These are phyloP conservation scores for Coemansia umbellata DNA, from an alignment of 192 early-diverging fungal genomes.

Conservation along the genomic window DNA sequence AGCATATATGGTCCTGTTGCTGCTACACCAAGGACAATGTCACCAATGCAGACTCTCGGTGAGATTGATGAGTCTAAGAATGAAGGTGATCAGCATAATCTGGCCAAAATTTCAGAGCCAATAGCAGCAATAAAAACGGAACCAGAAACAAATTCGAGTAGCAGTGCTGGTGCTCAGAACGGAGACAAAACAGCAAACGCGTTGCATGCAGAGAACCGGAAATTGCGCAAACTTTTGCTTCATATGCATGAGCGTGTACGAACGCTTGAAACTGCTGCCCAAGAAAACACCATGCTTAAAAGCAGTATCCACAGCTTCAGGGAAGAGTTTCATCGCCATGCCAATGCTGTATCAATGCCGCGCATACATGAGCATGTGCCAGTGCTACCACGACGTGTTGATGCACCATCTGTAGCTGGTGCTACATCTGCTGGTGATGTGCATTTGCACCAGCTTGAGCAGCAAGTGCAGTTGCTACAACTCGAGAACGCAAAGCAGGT, in stretches of 20 bases:
- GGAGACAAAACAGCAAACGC: too few species aligned
- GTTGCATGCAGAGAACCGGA: constrained; percentile 27
- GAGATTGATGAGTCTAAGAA: constrained; percentile 21
- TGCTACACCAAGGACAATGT: constrained; percentile 4
- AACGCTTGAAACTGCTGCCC: constrained; percentile 42
- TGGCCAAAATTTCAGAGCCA: too few species aligned
- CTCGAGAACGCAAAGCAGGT: constrained; percentile 41
- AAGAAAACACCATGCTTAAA: constrained; percentile 51
- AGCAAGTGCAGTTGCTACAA: constrained; percentile 24
- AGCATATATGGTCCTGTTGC: constrained; percentile 24
- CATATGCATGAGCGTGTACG: constrained; percentile 34
- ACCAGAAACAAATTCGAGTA: too few species aligned
- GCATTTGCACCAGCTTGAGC: constrained; percentile 25
- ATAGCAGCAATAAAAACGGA: too few species aligned
- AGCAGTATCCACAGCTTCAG: constrained; percentile 52
- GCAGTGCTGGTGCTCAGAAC: too few species aligned
- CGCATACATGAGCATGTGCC: constrained; percentile 14
- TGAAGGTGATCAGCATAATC: too few species aligned
- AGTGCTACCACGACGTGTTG: constrained; percentile 5
- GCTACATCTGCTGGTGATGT: background rate
- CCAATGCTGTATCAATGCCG: constrained; percentile 32
- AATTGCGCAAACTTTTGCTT: constrained; percentile 15
- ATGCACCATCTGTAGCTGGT: background rate
- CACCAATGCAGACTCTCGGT: constrained; percentile 16
- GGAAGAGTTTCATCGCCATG: constrained; percentile 50